phyloP scores from a whole-genome alignment of 441 rosid genomes.

The Gossypium lobatum region DNA sequence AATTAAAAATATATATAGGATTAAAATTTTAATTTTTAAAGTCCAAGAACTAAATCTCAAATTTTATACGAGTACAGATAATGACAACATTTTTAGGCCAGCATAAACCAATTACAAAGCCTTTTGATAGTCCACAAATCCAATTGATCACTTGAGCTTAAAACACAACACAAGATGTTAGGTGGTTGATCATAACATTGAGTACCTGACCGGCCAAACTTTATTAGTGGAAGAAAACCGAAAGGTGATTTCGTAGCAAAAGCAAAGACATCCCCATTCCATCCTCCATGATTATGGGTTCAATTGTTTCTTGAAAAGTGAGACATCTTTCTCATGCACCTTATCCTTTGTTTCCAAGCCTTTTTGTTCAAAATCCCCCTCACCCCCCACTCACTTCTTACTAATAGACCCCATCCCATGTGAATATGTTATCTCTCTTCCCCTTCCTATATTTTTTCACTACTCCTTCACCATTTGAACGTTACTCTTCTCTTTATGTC shows the following conservation, averaged over 20 bases:
- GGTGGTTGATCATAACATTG: not conserved
- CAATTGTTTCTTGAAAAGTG: conserved; percentile 8
- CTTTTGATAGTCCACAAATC: not conserved
- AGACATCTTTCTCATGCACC: not conserved
- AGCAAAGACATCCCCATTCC: not conserved
- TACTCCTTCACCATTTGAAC: not conserved
- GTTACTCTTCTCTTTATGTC: no score
- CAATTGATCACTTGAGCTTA: not conserved
- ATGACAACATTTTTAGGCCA: not conserved
- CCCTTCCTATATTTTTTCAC: not conserved
- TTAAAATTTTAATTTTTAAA: no score
- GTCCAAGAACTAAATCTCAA: no score
- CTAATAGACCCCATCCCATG: not conserved
- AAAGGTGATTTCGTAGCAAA: not conserved
- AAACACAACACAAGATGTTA: not conserved
- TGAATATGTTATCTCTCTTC: not conserved
- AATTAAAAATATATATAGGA: no score
- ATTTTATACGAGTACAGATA: no score
- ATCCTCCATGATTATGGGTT: conserved; percentile 4
- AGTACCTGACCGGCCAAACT: not conserved
- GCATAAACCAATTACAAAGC: not conserved
- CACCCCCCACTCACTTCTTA: not conserved
- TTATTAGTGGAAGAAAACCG: not conserved
- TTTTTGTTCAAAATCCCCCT: not conserved
- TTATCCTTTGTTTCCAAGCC: not conserved